Base-by-base conservation (phyloP, 306 rosid species). In the Ziziphus jujuba region DNA sequence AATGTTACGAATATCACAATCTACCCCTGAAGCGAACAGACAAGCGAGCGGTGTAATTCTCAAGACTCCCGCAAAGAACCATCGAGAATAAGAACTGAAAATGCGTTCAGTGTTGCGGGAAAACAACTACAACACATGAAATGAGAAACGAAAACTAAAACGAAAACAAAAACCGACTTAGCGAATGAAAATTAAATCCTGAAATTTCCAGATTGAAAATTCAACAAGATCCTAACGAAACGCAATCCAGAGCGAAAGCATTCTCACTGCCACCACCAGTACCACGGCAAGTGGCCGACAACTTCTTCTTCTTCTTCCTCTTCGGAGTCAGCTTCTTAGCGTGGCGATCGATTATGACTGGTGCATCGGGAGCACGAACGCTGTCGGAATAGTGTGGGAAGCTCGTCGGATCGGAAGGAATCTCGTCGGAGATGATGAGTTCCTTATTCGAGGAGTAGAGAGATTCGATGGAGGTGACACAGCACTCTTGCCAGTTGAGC, bases 401-500 rank as follows among this genome's bases (percentile, higher is more conserved):
- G 22, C 22, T 50, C 22, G 17, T 22, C 25, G 53, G 72, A 60
- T 38, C 53, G 22, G 72, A 38, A 57, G 44, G 9, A 3, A 38
- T 5, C 11, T 14, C 62, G 13, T 79, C 71, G 49, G 70, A 6
- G 51, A 49, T 72, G 66, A 20, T 69, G 20, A 40, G 20, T 65
- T 58, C 23, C 22, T 61, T 58, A 22, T 49, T 67, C 53, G 70
- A 25, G 15, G 85, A 64, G 51, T 77, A 54, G 36, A 91, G 56
- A 52, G 75, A 83, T 72, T 82, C 62, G 28, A 89, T 45, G 16
- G 95, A 87, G 15, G 95, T 85, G 24, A 87, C 84, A 76, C 90
- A 82, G 77, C 97, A 91, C 73, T 91, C 97, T 28, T 83, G 88
- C 96, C 96, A 91, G 34, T 79, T 68, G 25, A 91, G 87, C 50